Evolutionary conservation across 2,329 filamentous ascomycete genomes (phyloP).

Genomic region (Massarina eburnea): DNA sequence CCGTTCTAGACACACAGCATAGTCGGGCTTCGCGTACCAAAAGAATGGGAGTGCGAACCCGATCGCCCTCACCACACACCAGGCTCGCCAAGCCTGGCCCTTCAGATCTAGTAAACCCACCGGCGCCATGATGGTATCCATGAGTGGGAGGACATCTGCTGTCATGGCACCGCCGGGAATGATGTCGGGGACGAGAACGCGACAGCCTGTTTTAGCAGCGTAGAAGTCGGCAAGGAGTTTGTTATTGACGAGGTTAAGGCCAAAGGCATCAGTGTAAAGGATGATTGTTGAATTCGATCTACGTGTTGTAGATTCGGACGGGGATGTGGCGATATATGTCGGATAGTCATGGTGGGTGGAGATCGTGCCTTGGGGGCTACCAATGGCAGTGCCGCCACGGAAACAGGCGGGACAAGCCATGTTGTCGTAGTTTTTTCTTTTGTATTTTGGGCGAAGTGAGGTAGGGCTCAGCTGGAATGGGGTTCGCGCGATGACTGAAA

Average conservation of each 20-base stretch:
- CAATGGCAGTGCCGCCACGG: constrained; percentile 16
- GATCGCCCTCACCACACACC: constrained; percentile 2
- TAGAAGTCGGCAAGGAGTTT: constrained; percentile 27
- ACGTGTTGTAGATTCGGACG: not conserved
- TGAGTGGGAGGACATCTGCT: constrained; percentile 6
- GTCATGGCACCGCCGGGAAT: constrained; percentile 22
- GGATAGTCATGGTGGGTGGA: constrained; percentile 9
- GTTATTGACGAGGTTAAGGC: constrained; percentile 26
- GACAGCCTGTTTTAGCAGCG: constrained; percentile 12
- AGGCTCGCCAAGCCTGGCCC: constrained; percentile 2
- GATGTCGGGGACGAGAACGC: constrained; percentile 26
- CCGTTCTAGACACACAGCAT: not conserved
- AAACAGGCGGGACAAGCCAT: constrained; percentile 33
- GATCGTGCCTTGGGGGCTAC: constrained; percentile 14
- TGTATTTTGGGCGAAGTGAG: not conserved
- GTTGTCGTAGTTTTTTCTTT: not conserved
- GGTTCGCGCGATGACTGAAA: too few species aligned
- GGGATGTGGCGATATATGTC: constrained; percentile 21
- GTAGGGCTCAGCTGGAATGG: too few species aligned
- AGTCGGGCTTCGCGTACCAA: constrained; percentile 8
- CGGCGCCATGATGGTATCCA: constrained; percentile 10
- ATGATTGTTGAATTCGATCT: constrained; percentile 19
- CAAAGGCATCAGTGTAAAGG: constrained; percentile 27
- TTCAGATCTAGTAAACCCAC: constrained; percentile 4
- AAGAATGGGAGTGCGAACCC: constrained; percentile 13